These are phyloP conservation scores for Pleurotus giganteus DNA, from an alignment of 768 basidiomycete genomes.

Conservation along the genomic window DNA sequence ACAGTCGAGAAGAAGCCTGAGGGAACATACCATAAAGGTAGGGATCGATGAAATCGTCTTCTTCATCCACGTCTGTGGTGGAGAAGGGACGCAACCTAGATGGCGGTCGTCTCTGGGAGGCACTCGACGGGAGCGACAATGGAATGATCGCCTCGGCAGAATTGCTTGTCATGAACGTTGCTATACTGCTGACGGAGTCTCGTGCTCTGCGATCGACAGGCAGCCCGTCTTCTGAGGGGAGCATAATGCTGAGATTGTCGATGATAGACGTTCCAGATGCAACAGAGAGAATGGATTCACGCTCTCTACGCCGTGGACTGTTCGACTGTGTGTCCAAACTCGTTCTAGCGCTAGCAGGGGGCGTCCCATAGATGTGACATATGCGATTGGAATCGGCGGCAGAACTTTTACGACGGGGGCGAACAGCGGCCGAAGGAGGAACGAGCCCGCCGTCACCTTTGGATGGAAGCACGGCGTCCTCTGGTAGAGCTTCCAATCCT, in stretches of 20 bases:
- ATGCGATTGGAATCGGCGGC: conserved; percentile 4
- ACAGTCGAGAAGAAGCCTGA: neutral
- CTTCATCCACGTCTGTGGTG: conserved; percentile 36
- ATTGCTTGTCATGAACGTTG: conserved; percentile 54
- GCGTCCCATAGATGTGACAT: conserved; percentile 8
- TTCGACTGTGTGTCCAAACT: conserved; percentile 2
- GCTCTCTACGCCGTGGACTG: neutral
- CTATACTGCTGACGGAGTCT: conserved; percentile 50
- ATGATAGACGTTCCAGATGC: conserved; percentile 5
- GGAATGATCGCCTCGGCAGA: conserved; percentile 61
- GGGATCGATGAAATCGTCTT: conserved; percentile 32
- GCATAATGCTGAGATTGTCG: conserved; percentile 6
- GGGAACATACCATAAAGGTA: conserved; percentile 31
- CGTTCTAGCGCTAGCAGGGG: conserved; percentile 5
- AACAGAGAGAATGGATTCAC: conserved; percentile 5
- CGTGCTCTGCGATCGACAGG: neutral
- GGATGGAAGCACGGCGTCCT: conserved; percentile 11
- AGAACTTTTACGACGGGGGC: neutral
- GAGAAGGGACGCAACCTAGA: conserved; percentile 37
- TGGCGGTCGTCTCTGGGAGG: conserved; percentile 3
- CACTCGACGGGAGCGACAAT: conserved; percentile 18
- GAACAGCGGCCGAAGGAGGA: neutral
- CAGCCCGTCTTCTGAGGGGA: neutral
- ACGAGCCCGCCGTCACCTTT: neutral
- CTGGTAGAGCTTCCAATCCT: conserved; percentile 15